Evolutionary conservation across 306 rosid genomes (phyloP).

Genomic region (Rosa multiflora): DNA sequence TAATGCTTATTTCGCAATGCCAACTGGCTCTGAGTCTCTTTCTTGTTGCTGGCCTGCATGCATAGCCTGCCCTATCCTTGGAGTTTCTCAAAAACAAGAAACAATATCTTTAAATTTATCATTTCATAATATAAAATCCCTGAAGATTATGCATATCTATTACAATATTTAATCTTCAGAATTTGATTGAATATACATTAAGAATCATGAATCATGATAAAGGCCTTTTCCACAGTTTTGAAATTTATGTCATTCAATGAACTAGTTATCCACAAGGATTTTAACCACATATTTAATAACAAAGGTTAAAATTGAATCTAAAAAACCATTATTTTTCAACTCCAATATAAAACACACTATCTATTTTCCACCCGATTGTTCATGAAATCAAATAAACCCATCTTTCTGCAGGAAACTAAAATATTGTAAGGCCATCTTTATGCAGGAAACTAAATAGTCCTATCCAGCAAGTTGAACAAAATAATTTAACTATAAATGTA

Average conservation of each 20-base stretch:
- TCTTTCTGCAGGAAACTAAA: neutral
- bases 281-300: neutral
- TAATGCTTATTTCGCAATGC: neutral
- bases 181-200: too few species aligned
- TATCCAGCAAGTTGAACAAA: neutral
- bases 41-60: constrained; percentile 9
- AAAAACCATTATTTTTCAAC: neutral
- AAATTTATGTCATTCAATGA: neutral
- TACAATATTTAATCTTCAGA: too few species aligned
- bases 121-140: neutral
- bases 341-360: neutral
- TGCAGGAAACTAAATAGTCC: neutral
- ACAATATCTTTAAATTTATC: neutral
- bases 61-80: neutral
- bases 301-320: neutral
- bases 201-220: too few species aligned
- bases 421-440: neutral
- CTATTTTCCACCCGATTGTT: neutral
- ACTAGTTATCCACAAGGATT: neutral
- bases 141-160: neutral
- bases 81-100: neutral
- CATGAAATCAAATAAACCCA: neutral
- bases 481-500: neutral
- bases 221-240: neutral
- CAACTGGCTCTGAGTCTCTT: neutral